Percentiles rank a stretch among this genome's conserved stretches.
phyloP scores from a whole-genome alignment of 176 grass and related monocot genomes.

The Pontederia crassipes region DNA sequence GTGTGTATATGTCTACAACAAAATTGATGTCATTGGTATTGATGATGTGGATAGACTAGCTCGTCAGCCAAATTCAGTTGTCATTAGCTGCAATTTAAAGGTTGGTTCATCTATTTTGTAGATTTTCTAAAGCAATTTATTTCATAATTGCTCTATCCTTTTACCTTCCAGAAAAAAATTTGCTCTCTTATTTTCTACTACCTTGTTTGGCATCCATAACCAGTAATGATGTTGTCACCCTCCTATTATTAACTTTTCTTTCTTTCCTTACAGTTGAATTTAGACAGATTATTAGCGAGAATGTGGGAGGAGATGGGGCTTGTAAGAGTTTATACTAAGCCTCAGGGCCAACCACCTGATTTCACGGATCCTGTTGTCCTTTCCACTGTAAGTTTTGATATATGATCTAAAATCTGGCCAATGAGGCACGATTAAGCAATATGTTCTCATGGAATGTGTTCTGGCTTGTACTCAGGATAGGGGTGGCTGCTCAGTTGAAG shows the following conservation, averaged over 20 bases:
- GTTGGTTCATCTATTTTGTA: conserved; percentile 18
- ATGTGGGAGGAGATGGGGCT: conserved; percentile 99
- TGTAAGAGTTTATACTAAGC: conserved; percentile 94
- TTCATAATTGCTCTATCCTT: background rate
- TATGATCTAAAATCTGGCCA: background rate
- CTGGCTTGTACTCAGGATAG: conserved; percentile 49
- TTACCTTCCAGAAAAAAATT: background rate
- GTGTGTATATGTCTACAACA: conserved; percentile 98
- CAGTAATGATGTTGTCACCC: too few species aligned
- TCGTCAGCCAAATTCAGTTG: conserved; percentile 92
- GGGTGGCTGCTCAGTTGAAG: conserved; percentile 88
- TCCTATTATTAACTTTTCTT: too few species aligned
- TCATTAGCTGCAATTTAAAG: conserved; percentile 99
- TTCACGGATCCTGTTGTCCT: conserved; percentile 90
- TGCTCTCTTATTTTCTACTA: conserved; percentile 6
- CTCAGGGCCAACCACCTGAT: conserved; percentile 95
- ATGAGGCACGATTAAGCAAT: background rate
- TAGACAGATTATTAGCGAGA: conserved; percentile 83
- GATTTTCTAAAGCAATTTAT: too few species aligned
- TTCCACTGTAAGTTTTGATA: conserved; percentile 46
- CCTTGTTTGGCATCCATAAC: background rate
- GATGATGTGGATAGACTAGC: conserved; percentile 93
- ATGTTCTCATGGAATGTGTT: background rate
- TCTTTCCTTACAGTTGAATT: conserved; percentile 57
- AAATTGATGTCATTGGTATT: conserved; percentile 98